phyloP scores from a whole-genome alignment of 2,329 filamentous ascomycete genomes.

The Shiraia sp. region DNA sequence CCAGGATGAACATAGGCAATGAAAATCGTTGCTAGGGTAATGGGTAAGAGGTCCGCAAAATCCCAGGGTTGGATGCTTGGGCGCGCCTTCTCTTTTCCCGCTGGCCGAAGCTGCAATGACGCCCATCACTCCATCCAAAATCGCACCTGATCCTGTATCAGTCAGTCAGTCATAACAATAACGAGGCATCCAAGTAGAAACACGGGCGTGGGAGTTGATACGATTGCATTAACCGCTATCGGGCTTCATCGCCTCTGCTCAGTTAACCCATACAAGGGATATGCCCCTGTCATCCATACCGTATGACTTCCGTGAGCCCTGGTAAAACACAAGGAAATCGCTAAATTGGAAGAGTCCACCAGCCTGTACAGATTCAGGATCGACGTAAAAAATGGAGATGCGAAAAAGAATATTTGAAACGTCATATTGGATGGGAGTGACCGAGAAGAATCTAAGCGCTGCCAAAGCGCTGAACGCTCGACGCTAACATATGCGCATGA shows the following conservation, averaged over 20 bases:
- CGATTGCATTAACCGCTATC: slow-evolving; percentile 18
- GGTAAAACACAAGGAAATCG: slow-evolving; percentile 15
- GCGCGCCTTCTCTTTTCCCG: slow-evolving; percentile 1
- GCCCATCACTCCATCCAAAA: neutral
- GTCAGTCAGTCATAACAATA: neutral
- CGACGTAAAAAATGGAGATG: slow-evolving; percentile 13
- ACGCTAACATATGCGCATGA: slow-evolving; percentile 16
- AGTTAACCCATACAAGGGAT: slow-evolving; percentile 1
- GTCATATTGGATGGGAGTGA: slow-evolving; percentile 17
- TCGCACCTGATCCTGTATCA: neutral
- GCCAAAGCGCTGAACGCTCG: slow-evolving; percentile 13
- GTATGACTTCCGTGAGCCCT: slow-evolving; percentile 1
- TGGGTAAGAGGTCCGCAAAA: neutral
- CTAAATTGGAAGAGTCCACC: slow-evolving; percentile 15
- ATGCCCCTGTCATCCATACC: neutral
- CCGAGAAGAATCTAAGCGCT: slow-evolving; percentile 18
- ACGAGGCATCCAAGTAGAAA: neutral
- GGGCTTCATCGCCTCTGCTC: slow-evolving; percentile 11
- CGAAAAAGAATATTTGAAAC: slow-evolving; percentile 14
- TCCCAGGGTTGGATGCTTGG: slow-evolving; percentile 1
- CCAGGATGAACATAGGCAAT: neutral
- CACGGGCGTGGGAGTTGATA: slow-evolving; percentile 11
- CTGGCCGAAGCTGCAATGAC: slow-evolving; percentile 1
- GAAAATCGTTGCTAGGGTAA: neutral
- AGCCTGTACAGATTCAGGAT: slow-evolving; percentile 17